Base-by-base conservation (phyloP, 495 filamentous ascomycete genomes). In the Tuber microsphaerosporum region DNA sequence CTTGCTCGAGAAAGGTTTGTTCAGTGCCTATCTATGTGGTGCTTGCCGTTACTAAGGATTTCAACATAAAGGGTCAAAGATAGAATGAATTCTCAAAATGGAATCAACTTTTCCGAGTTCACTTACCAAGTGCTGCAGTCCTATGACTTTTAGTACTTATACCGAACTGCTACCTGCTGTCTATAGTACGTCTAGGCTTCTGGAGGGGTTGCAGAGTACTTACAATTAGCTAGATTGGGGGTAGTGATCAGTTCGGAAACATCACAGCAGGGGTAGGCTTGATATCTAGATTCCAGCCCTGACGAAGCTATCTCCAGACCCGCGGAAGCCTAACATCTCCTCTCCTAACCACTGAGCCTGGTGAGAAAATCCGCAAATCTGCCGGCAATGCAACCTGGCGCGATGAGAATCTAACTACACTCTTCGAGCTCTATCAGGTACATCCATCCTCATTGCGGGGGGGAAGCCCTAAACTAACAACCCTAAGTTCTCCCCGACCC, bases 351-450 rank as follows among this genome's bases (percentile, higher is more conserved):
- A 92, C 93, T 12, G 85, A 93, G 2, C 88, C 90, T 3, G 96
- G 96, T 5, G 89, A 88, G 81, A 98, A 99, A 84, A 94, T 98
- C 82, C 94, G 95, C 26, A 99, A 99, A 84, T 96, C 91, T 73
- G 91, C 94, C 31, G 94, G 93, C 20, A 97, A 97, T 83, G 94
- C 96, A 2, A 85, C 98, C 34, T 98, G 95, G 95, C 88, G 98
- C 3, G 93, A 97, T 83, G 87, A 85, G 72, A 89, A 89, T 77
- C 88, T 92, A 87, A 97, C 94, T 0, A 89, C 88, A 34, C 84
- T 89, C 0, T 98, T 94, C 78, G 92, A 97, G 75, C 86, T 98
- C 4, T 98, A 98, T 83, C 89, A 90, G 81, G 90, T 90, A 83
- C 42, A 82, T 77, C 26, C n/a, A 41, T 22, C 43, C 41, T 6